Conservation (phyloP, 2,329 filamentous ascomycete genomes). For the Karstenula rhodostoma region DNA sequence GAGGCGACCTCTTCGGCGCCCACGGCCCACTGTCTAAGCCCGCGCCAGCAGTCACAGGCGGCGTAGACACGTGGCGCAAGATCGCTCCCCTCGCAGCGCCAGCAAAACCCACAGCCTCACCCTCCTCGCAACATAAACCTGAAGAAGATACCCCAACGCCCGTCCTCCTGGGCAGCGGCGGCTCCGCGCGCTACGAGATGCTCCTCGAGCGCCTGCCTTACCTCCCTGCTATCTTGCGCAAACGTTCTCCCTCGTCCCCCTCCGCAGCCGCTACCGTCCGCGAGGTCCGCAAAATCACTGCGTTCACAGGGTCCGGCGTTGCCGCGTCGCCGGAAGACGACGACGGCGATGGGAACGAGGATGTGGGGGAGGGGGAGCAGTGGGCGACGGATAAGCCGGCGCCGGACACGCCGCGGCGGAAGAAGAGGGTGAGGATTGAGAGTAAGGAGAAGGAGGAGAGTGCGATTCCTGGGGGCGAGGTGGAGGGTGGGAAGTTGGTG, state of each 20-base stretch:
- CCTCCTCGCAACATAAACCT: slow-evolving; percentile 1
- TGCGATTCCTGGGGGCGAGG: slow-evolving; percentile 34
- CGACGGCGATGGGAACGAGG: slow-evolving; percentile 41
- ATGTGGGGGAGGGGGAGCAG: slow-evolving; percentile 39
- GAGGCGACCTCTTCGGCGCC: slow-evolving; percentile 41
- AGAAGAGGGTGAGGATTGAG: slow-evolving; percentile 28
- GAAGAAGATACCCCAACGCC: slow-evolving; percentile 27
- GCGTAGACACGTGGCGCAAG: slow-evolving; percentile 50
- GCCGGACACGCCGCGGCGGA: slow-evolving; percentile 34
- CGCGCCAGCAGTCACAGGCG: slow-evolving; percentile 41
- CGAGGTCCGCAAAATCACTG: slow-evolving; percentile 73
- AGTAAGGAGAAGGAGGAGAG: slow-evolving; percentile 32
- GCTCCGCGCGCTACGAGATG: slow-evolving; percentile 73
- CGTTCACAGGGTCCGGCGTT: slow-evolving; percentile 59
- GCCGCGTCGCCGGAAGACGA: slow-evolving; percentile 32
- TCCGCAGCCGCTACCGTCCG: slow-evolving; percentile 49
- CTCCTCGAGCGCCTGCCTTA: slow-evolving; percentile 89
- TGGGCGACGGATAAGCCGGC: slow-evolving; percentile 55
- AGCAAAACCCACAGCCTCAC: slow-evolving; percentile 15
- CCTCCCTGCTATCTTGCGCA: slow-evolving; percentile 69
- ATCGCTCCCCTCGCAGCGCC: slow-evolving; percentile 27
- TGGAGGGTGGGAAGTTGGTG: slow-evolving; percentile 47
- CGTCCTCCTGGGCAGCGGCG: slow-evolving; percentile 65
- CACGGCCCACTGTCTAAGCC: slow-evolving; percentile 32
- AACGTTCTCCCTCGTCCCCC: slow-evolving; percentile 9